Percentiles rank a stretch among this genome's conserved stretches.
These are phyloP conservation scores for Russula olivacea DNA, from an alignment of 768 basidiomycete genomes.

Conservation along the genomic window DNA sequence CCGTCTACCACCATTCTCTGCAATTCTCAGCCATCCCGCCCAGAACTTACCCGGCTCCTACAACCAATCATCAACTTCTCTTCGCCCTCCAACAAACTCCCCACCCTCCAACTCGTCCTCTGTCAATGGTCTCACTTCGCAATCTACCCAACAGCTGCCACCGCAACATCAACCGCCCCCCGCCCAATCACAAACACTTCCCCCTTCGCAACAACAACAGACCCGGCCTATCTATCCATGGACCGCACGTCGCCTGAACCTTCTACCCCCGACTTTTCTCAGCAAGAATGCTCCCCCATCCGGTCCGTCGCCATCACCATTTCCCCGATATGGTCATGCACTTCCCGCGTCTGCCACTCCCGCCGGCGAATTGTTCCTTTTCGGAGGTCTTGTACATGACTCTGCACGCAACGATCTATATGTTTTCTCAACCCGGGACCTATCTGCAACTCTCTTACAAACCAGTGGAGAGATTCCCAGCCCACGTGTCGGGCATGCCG, in stretches of 20 bases:
- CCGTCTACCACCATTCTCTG: not conserved
- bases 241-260: slow-evolving; percentile 66
- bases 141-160: slow-evolving; percentile 29
- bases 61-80: slow-evolving; percentile 29
- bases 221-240: slow-evolving; percentile 72
- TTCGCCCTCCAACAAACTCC: slow-evolving; percentile 2
- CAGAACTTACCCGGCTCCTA: slow-evolving; percentile 18
- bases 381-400: slow-evolving; percentile 94
- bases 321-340: slow-evolving; percentile 94
- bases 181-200: slow-evolving; percentile 25
- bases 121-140: slow-evolving; percentile 34
- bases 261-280: slow-evolving; percentile 61
- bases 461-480: slow-evolving; percentile 85
- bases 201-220: slow-evolving; percentile 30
- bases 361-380: slow-evolving; percentile 91
- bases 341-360: slow-evolving; percentile 71
- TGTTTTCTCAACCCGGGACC: slow-evolving; percentile 73
- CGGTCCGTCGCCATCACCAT: slow-evolving; percentile 76
- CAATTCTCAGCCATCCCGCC: slow-evolving; percentile 4
- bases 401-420: slow-evolving; percentile 89
- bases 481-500: slow-evolving; percentile 92
- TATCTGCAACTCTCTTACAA: slow-evolving; percentile 75
- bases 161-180: slow-evolving; percentile 33
- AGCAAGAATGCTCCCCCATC: slow-evolving; percentile 60
- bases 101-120: slow-evolving; percentile 33